Evolutionary conservation across 768 basidiomycete genomes (phyloP).

Genomic region (Phlegmacium glaucopus): DNA sequence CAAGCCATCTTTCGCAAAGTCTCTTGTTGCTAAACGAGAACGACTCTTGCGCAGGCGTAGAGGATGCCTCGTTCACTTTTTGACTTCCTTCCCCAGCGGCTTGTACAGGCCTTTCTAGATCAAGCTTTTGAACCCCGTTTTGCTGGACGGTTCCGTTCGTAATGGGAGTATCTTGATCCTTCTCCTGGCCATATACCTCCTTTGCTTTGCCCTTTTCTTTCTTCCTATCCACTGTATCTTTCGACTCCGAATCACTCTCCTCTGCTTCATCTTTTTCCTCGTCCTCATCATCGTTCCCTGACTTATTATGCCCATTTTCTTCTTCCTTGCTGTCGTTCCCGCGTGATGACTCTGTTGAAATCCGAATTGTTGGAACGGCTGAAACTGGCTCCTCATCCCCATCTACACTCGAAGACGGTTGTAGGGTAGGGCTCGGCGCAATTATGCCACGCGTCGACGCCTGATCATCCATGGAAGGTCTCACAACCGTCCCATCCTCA

Average conservation of each 20-base stretch:
- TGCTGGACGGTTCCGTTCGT: neutral
- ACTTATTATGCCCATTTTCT: neutral
- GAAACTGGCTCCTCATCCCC: constrained; percentile 26
- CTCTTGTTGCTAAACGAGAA: constrained; percentile 97
- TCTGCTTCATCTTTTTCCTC: constrained; percentile 17
- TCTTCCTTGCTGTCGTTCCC: constrained; percentile 31
- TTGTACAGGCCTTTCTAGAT: constrained; percentile 47
- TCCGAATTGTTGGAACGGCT: constrained; percentile 62
- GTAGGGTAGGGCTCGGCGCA: constrained; percentile 27
- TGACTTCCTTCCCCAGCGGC: constrained; percentile 49
- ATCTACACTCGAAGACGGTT: constrained; percentile 20
- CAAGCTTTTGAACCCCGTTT: constrained; percentile 29
- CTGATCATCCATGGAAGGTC: constrained; percentile 49
- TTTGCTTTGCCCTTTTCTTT: constrained; percentile 21
- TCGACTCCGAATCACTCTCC: constrained; percentile 6
- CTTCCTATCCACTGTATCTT: neutral
- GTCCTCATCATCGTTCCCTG: constrained; percentile 9
- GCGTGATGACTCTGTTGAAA: constrained; percentile 60
- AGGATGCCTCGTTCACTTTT: constrained; percentile 32
- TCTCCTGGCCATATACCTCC: constrained; percentile 18
- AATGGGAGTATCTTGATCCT: constrained; percentile 5
- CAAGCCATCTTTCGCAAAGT: constrained; percentile 95
- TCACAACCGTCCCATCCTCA: constrained; percentile 57
- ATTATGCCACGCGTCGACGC: constrained; percentile 67
- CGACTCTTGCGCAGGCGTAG: constrained; percentile 45